Percentiles rank a stretch among this genome's conserved stretches.
Evolutionary conservation across 352 stramenopile species (phyloP).

Genomic region (Saprolegnia diclina): DNA sequence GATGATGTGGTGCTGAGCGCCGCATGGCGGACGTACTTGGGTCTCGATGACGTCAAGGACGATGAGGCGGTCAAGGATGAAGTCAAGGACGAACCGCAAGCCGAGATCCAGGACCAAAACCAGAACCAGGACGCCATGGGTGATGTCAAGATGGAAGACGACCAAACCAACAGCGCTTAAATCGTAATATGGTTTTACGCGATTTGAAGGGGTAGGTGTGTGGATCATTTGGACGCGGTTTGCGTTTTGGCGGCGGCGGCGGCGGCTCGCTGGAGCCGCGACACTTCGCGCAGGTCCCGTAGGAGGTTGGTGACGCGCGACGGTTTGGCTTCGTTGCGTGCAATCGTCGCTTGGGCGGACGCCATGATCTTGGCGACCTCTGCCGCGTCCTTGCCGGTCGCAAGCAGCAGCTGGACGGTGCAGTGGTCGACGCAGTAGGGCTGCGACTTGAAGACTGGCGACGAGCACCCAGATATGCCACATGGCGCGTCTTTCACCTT

Average conservation of each 20-base stretch:
- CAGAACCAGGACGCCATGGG: neutral
- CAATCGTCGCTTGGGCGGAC: neutral
- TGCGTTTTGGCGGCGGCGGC: neutral
- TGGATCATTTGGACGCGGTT: neutral
- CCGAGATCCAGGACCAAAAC: neutral
- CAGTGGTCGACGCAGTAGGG: constrained; percentile 5
- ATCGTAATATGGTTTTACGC: neutral
- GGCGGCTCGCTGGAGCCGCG: neutral
- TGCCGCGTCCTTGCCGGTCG: constrained; percentile 3
- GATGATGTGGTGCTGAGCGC: neutral
- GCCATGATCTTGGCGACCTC: constrained; percentile 6
- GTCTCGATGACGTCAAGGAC: neutral
- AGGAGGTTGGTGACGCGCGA: neutral
- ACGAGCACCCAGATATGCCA: neutral
- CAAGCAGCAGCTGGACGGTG: constrained; percentile 15
- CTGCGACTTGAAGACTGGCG: neutral
- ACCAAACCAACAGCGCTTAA: neutral
- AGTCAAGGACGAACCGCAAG: neutral
- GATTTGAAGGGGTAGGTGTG: neutral
- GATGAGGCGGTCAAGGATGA: neutral
- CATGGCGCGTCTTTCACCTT: constrained; percentile 2
- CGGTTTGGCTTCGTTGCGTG: neutral
- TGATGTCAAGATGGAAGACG: constrained; percentile 2
- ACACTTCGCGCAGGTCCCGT: neutral
- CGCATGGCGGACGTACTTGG: constrained; percentile 19